Conservation (phyloP, 768 basidiomycete species). For the Polyporus arcularius region DNA sequence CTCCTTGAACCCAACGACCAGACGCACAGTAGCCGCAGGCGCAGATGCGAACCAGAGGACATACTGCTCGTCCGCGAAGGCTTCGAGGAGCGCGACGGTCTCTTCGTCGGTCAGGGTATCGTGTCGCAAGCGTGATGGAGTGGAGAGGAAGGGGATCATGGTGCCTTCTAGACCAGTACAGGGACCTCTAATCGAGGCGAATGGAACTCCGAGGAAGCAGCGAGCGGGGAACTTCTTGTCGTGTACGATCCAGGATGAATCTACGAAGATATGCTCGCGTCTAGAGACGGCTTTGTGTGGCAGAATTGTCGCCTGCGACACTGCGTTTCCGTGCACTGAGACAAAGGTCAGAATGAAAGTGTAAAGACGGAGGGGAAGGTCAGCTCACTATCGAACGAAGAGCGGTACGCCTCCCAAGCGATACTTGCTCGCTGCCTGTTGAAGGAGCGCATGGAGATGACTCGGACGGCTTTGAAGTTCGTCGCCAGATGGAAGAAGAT, state of each 20-base stretch:
- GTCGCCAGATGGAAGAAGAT: constrained; percentile 54
- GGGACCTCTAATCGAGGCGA: constrained; percentile 1
- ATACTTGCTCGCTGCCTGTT: constrained; percentile 61
- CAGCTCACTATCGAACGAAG: constrained; percentile 8
- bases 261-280: constrained; percentile 17
- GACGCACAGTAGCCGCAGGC: constrained; percentile 13
- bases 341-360: constrained; percentile 1
- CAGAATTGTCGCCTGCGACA: background rate
- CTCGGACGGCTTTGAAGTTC: constrained; percentile 63
- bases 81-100: constrained; percentile 33
- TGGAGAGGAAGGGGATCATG: background rate
- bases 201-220: constrained; percentile 15
- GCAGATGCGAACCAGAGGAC: constrained; percentile 50
- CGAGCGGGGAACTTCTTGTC: background rate
- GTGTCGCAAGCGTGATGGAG: background rate
- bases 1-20: constrained; percentile 54
- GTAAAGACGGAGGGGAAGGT: too few species aligned
- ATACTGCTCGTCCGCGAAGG: constrained; percentile 50
- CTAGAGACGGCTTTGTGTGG: background rate
- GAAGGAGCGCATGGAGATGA: constrained; percentile 55
- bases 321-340: constrained; percentile 26
- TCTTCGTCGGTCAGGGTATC: constrained; percentile 18
- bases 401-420: constrained; percentile 49
- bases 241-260: constrained; percentile 3
- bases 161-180: background rate